Evolutionary conservation across 2,329 filamentous ascomycete genomes (phyloP), one percentile per base, ranked within the genome.

Genomic region (Lecanicillium sp.): DNA sequence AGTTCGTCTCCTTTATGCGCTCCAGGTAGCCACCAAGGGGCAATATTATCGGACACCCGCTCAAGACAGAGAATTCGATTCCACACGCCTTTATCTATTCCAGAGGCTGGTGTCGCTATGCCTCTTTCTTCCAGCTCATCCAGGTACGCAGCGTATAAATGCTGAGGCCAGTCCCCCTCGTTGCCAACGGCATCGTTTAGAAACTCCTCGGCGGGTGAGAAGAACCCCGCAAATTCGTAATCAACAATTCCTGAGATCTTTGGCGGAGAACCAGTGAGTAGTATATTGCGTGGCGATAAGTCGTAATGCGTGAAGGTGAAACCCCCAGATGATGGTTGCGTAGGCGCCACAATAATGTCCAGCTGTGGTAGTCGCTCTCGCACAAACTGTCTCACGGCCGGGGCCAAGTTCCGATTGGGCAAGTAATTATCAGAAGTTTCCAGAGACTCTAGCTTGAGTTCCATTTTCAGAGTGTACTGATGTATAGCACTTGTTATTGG

Each of bases 151-250:
- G 12, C n/a, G 39, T 51, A 51, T 2, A 27, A 24, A 14, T 15
- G 3, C 17, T 47, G 30, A 1, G 26, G 30, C 49, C 49, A 51
- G 33, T 51, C 49, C 9, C 39, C 49, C 19, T 42, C 26, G 40
- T 51, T 51, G 19, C 38, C 44, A 4, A 43, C 26, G 10, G 38
- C 39, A 24, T 51, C 49, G 20, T 51, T 51, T 30, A 51, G 43
- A 37, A 58, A 58, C 38, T 56, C 57, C 14, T 59, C 54, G 1
- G 51, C 21, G 1, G 50, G 51, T 2, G 51, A 29, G 37, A 57
- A 58, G 49, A 58, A 59, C 15, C 57, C 56, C 2, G 57, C 47
- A 44, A 57, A 59, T 37, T 59, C 57, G 50, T 53, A 56, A 36
- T 59, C 57, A 4, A 59, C 52, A 12, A 59, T 51, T 1, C 56